Conservation (phyloP, 805 yeast species). For the Candida hispaniensis region DNA sequence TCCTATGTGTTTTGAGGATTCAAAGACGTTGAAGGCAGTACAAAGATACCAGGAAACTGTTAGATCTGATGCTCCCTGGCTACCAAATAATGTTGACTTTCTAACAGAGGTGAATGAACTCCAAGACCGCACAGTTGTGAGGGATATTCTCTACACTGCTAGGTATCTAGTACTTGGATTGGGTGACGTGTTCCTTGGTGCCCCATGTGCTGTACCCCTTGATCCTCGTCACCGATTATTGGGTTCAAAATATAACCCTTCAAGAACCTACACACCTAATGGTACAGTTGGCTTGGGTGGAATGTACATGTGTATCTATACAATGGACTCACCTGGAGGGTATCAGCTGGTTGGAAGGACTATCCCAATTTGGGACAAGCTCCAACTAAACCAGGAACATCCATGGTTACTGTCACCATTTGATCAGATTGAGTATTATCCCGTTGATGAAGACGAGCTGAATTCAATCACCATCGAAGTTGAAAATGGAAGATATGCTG, state of each 20-base stretch:
- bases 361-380: constrained; percentile 95
- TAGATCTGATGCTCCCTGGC: constrained; percentile 90
- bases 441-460: constrained; percentile 76
- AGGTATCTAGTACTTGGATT: constrained; percentile 86
- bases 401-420: constrained; percentile 92
- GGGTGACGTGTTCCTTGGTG: constrained; percentile 95
- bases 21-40: constrained; percentile 80
- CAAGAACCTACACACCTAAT: constrained; percentile 90
- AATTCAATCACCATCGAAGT: constrained; percentile 62
- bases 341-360: constrained; percentile 95
- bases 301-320: constrained; percentile 96
- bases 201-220: constrained; percentile 97
- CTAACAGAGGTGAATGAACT: constrained; percentile 81
- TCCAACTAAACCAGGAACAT: constrained; percentile 55
- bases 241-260: constrained; percentile 93
- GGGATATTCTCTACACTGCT: constrained; percentile 79
- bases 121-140: constrained; percentile 53
- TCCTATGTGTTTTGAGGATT: constrained; percentile 96
- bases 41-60: constrained; percentile 88
- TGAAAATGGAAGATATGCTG: constrained; percentile 67
- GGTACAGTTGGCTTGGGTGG: constrained; percentile 99
- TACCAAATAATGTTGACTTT: constrained; percentile 95
- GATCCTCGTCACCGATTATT: constrained; percentile 91
- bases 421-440: constrained; percentile 90
- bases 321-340: constrained; percentile 98